phyloP scores from a whole-genome alignment of 2,329 filamentous ascomycete species.

The Fusarium pseudocircinatum region DNA sequence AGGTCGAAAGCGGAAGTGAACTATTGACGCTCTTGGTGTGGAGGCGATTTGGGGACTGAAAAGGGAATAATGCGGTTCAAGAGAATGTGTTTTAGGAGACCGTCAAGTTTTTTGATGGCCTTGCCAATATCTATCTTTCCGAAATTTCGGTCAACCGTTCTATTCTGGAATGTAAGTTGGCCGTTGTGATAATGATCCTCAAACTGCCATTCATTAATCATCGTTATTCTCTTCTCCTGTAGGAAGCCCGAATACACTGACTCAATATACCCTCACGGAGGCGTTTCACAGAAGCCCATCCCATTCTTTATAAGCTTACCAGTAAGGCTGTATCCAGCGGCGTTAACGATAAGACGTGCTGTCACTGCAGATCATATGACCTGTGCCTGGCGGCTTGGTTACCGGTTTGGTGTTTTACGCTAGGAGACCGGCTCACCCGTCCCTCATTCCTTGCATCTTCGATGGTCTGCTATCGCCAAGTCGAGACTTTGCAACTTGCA shows the following conservation, averaged over 20 bases:
- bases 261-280: not conserved
- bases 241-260: too few relatives aligned
- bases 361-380: not conserved
- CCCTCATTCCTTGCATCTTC: not conserved
- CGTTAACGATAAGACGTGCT: not conserved
- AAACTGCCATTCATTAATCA: not conserved
- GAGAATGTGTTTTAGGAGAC: not conserved
- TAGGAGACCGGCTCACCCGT: not conserved
- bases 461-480: not conserved
- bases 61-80: not conserved
- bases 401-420: not conserved
- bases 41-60: not conserved
- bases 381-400: not conserved
- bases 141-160: not conserved
- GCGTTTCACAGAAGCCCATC: not conserved
- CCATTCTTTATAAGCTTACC: not conserved
- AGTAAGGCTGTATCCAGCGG: not conserved
- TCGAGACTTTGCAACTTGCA: not conserved
- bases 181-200: not conserved
- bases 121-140: not conserved
- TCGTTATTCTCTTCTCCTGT: not conserved
- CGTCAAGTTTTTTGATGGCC: not conserved
- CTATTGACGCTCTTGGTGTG: not conserved
- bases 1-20: conserved; percentile 16
- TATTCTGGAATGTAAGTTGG: not conserved